A percentile compares a stretch with the other conserved stretches of the same genome.
Evolutionary conservation across 1,284 basidiomycete genomes (phyloP).

Genomic region (Neolentinus lepideus): DNA sequence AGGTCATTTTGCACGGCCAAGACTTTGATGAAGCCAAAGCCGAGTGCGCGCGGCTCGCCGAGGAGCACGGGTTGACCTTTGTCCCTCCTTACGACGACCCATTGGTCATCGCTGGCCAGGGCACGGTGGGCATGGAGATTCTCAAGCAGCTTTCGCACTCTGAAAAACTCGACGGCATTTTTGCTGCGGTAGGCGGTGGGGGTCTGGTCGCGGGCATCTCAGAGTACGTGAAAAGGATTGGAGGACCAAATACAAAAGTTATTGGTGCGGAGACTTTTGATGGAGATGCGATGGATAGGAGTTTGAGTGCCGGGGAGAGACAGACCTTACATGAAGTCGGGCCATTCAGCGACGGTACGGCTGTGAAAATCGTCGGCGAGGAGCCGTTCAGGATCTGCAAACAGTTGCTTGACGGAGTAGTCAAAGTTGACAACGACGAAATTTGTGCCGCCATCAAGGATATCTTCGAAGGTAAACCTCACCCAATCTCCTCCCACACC

Average conservation of each 20-base stretch:
- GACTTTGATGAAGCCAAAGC: constrained; percentile 98
- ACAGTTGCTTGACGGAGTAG: constrained; percentile 78
- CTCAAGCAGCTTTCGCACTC: constrained; percentile 78
- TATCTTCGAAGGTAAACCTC: constrained; percentile 83
- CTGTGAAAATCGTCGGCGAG: constrained; percentile 93
- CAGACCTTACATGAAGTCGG: constrained; percentile 88
- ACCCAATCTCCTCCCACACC: neutral
- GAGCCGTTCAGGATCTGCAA: constrained; percentile 93
- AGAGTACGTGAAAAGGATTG: constrained; percentile 93
- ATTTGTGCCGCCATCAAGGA: constrained; percentile 99
- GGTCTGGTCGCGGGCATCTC: constrained; percentile 87
- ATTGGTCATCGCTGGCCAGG: constrained; percentile 95
- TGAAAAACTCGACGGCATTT: constrained; percentile 79
- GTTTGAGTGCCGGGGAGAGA: constrained; percentile 71
- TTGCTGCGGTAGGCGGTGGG: constrained; percentile 90
- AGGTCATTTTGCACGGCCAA: constrained; percentile 85
- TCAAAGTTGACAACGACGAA: constrained; percentile 91
- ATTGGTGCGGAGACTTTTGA: constrained; percentile 95
- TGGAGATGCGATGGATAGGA: constrained; percentile 88
- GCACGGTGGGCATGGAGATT: constrained; percentile 93
- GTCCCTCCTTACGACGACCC: constrained; percentile 99
- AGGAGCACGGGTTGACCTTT: constrained; percentile 75
- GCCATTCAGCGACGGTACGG: constrained; percentile 97
- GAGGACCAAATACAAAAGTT: constrained; percentile 77
- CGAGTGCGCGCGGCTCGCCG: constrained; percentile 86